phyloP scores from a whole-genome alignment of 495 filamentous ascomycete genomes.

The Podospora appendiculata region DNA sequence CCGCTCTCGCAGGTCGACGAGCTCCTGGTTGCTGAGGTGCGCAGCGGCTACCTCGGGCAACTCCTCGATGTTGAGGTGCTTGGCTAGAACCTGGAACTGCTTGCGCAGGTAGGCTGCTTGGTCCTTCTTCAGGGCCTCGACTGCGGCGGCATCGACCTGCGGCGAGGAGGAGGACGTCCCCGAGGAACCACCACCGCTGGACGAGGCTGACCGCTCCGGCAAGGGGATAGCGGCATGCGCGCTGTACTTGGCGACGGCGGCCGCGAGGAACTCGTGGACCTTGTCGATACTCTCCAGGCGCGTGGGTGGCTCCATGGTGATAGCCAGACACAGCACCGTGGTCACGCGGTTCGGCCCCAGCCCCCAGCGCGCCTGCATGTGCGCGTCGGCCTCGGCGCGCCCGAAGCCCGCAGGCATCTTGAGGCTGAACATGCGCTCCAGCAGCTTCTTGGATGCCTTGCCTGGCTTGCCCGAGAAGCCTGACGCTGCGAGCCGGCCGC shows the following conservation, averaged over 20 bases:
- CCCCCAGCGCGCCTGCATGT: background rate
- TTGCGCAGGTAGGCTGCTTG: background rate
- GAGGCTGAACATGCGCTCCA: conserved; percentile 81
- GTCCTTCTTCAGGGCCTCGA: background rate
- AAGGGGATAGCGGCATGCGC: background rate
- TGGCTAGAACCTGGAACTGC: background rate
- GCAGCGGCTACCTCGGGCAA: background rate
- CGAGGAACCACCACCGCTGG: background rate
- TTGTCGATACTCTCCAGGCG: background rate
- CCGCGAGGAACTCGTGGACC: background rate
- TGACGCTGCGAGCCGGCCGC: conserved; percentile 36
- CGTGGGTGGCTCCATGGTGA: background rate
- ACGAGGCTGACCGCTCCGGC: background rate
- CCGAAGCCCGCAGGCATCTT: conserved; percentile 48
- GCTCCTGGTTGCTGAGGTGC: background rate
- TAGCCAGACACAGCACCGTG: background rate
- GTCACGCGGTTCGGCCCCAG: background rate
- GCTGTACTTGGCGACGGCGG: background rate
- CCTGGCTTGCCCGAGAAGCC: conserved; percentile 83
- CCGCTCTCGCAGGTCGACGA: no score
- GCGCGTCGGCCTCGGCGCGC: background rate
- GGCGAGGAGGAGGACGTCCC: background rate
- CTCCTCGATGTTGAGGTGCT: background rate
- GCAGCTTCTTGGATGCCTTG: conserved; percentile 84
- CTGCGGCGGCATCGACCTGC: background rate